Percentiles rank a stretch among this genome's conserved stretches.
phyloP scores from a whole-genome alignment of 306 rosid genomes.

The Albizia julibrissin region DNA sequence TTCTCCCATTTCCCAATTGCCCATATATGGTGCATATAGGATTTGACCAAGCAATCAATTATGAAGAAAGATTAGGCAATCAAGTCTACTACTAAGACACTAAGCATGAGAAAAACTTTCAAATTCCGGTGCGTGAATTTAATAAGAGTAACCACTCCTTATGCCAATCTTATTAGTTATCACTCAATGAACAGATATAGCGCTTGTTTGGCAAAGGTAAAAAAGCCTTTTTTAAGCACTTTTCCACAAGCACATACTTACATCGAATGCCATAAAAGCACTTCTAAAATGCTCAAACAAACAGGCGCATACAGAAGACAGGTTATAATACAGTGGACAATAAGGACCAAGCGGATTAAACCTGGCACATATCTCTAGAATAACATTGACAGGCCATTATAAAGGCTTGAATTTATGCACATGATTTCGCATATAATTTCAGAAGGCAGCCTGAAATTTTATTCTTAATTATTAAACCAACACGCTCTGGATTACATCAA shows the following conservation, averaged over 20 bases:
- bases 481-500: neutral
- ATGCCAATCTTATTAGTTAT: neutral
- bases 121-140: neutral
- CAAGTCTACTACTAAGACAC: neutral
- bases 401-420: neutral
- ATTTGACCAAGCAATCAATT: neutral
- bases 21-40: neutral
- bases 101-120: neutral
- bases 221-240: too few relatives aligned
- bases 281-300: too few relatives aligned
- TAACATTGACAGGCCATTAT: neutral
- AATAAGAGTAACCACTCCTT: neutral
- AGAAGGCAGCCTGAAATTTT: neutral
- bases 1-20: neutral
- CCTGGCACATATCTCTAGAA: neutral
- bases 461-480: neutral
- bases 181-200: neutral
- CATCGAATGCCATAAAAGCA: too few relatives aligned
- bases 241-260: too few relatives aligned
- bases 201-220: too few relatives aligned
- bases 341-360: slow-evolving; percentile 6
- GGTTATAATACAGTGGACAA: neutral
- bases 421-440: neutral
- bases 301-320: neutral
- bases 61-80: neutral